Percentiles rank a stretch among this genome's conserved stretches.
Conservation (phyloP, 2,329 filamentous ascomycete genomes). For the Tolypocladium tundrense region DNA sequence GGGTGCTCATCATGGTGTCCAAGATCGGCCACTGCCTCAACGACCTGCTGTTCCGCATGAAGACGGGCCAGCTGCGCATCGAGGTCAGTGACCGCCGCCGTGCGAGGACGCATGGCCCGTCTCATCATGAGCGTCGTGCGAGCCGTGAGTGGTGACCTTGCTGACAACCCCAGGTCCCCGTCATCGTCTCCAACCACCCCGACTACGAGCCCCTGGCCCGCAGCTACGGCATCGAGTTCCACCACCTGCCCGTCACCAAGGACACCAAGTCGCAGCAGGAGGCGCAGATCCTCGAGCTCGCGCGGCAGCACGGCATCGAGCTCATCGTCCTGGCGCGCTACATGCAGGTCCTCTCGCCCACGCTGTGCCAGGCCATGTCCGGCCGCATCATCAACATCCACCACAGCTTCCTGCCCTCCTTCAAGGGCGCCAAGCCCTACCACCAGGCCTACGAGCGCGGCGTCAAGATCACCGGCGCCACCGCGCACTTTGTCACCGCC, state of each 20-base stretch:
- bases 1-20: constrained; percentile 79
- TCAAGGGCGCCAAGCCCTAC: constrained; percentile 84
- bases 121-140: neutral
- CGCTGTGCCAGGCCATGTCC: constrained; percentile 66
- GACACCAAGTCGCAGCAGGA: constrained; percentile 73
- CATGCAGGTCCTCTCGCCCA: constrained; percentile 76
- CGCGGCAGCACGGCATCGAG: constrained; percentile 59
- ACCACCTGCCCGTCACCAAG: constrained; percentile 68
- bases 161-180: constrained; percentile 37
- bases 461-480: constrained; percentile 82
- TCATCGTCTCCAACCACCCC: constrained; percentile 75
- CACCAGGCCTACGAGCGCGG: constrained; percentile 80
- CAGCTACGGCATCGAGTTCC: constrained; percentile 69
- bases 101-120: neutral
- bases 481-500: constrained; percentile 76
- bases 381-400: constrained; percentile 90
- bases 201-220: constrained; percentile 60
- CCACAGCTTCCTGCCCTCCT: constrained; percentile 75
- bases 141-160: too few relatives aligned
- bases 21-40: constrained; percentile 83
- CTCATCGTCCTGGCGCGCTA: constrained; percentile 74
- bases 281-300: constrained; percentile 57
- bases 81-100: constrained; percentile 27
- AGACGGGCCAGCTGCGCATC: constrained; percentile 62
- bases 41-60: constrained; percentile 71